These are phyloP conservation scores for Wallacemonas sp. DNA, from an alignment of 208 protist species.

Conservation along the genomic window DNA sequence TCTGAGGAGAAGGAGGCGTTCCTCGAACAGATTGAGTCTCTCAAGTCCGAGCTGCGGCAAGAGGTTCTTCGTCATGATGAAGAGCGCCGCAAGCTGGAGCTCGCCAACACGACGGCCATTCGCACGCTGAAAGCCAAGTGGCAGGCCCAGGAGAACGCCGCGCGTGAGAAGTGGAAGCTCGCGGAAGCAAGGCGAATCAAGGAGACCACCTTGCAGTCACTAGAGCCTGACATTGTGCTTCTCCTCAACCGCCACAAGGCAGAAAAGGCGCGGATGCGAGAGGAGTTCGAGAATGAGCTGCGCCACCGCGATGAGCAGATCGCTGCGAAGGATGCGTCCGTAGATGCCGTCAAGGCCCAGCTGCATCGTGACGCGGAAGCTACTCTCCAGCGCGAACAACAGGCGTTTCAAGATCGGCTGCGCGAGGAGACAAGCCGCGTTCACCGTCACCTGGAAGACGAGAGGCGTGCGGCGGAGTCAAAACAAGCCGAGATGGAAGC, in stretches of 20 bases:
- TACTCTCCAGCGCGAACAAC: conserved; percentile 53
- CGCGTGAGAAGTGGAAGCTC: conserved; percentile 81
- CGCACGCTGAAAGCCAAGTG: conserved; percentile 59
- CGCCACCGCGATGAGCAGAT: conserved; percentile 78
- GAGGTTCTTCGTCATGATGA: conserved; percentile 46
- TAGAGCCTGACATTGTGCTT: conserved; percentile 91
- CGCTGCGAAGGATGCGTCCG: conserved; percentile 64
- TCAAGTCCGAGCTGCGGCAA: conserved; percentile 52
- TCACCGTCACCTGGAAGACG: conserved; percentile 65
- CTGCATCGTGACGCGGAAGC: conserved; percentile 65
- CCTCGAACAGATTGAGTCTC: conserved; percentile 42
- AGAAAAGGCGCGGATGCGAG: conserved; percentile 84
- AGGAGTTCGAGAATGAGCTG: conserved; percentile 88
- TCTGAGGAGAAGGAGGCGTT: conserved; percentile 56
- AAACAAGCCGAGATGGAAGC: conserved; percentile 62
- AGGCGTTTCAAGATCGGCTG: conserved; percentile 44
- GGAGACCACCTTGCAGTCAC: conserved; percentile 84
- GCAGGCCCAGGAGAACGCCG: conserved; percentile 78
- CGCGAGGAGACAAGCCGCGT: conserved; percentile 56
- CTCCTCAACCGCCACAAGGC: conserved; percentile 91
- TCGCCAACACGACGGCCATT: conserved; percentile 63
- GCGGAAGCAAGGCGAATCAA: conserved; percentile 90
- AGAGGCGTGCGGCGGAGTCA: conserved; percentile 32
- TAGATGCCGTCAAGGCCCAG: conserved; percentile 64
- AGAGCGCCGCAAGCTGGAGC: conserved; percentile 54